Evolutionary conservation across 2,329 filamentous ascomycete species (phyloP).

Genomic region (Colletotrichum incanum): DNA sequence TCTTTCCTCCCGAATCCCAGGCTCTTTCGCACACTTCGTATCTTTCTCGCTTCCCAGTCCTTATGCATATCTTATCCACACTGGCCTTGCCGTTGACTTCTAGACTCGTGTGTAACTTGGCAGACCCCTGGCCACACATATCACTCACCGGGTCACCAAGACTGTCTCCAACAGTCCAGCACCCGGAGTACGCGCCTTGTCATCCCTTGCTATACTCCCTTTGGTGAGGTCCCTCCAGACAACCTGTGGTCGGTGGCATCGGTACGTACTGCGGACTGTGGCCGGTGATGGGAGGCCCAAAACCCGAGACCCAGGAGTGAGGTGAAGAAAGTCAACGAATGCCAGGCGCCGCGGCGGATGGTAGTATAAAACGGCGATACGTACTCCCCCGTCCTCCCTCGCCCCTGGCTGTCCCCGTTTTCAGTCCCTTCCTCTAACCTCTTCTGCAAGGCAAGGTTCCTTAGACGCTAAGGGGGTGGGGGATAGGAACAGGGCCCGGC

Average conservation of each 20-base stretch:
- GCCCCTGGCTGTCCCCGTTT: constrained; percentile 2
- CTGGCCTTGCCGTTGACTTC: background rate
- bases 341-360: constrained; percentile 19
- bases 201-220: constrained; percentile 2
- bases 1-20: constrained; percentile 1
- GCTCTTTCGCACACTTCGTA: constrained; percentile 1
- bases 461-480: background rate
- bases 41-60: background rate
- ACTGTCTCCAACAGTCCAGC: constrained; percentile 2
- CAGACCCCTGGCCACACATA: background rate
- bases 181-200: constrained; percentile 19
- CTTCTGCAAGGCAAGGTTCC: constrained; percentile 21
- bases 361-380: constrained; percentile 27
- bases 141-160: background rate
- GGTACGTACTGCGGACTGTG: background rate
- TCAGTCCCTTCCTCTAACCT: constrained; percentile 9
- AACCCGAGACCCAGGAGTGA: constrained; percentile 3
- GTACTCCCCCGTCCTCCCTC: constrained; percentile 1
- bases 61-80: constrained; percentile 3
- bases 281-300: background rate
- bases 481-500: constrained; percentile 9
- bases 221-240: background rate
- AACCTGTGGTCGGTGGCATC: background rate
- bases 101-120: background rate
- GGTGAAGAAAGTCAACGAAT: background rate